Percentiles rank a stretch among this genome's conserved stretches.
Conservation (phyloP, 176 grass and related monocot species). For the Poa pratensis region DNA sequence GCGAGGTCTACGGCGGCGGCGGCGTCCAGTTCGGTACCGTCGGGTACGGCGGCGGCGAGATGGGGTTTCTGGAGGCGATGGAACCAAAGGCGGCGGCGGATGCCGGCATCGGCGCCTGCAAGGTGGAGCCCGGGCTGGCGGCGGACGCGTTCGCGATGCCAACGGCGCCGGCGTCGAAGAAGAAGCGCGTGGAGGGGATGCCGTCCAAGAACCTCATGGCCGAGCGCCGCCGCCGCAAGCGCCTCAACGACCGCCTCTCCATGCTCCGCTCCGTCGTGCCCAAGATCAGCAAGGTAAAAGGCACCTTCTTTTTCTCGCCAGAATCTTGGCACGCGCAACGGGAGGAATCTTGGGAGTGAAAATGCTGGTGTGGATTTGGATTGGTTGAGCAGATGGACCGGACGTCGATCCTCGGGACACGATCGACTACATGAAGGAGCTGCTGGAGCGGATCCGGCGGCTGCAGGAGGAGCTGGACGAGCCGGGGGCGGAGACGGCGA, state of each 20-base stretch:
- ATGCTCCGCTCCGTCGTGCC: slow-evolving; percentile 98
- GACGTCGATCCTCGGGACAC: slow-evolving; percentile 96
- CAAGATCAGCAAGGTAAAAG: slow-evolving; percentile 92
- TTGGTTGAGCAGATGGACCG: slow-evolving; percentile 72
- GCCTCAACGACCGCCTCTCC: slow-evolving; percentile 97
- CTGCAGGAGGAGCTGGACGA: slow-evolving; percentile 71
- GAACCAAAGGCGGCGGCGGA: slow-evolving; percentile 46
- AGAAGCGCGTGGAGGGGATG: slow-evolving; percentile 93
- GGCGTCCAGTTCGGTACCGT: slow-evolving; percentile 38
- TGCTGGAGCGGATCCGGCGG: slow-evolving; percentile 84
- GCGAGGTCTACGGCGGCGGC: slow-evolving; percentile 69
- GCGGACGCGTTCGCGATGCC: slow-evolving; percentile 22
- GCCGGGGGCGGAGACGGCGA: neutral
- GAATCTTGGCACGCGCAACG: neutral
- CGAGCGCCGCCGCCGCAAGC: slow-evolving; percentile 90
- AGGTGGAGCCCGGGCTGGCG: slow-evolving; percentile 70
- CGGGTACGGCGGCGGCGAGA: slow-evolving; percentile 43
- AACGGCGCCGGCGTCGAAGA: slow-evolving; percentile 58
- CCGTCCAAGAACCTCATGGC: slow-evolving; percentile 99
- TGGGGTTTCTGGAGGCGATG: slow-evolving; percentile 52
- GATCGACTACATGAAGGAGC: slow-evolving; percentile 99
- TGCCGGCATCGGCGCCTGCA: slow-evolving; percentile 55
- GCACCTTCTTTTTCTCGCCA: neutral
- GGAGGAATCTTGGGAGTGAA: neutral
- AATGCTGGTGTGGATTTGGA: neutral